Percentiles rank a stretch among this genome's conserved stretches.
Conservation (phyloP, 139 green algal genomes). For the Raphidocelis subcapitata region DNA sequence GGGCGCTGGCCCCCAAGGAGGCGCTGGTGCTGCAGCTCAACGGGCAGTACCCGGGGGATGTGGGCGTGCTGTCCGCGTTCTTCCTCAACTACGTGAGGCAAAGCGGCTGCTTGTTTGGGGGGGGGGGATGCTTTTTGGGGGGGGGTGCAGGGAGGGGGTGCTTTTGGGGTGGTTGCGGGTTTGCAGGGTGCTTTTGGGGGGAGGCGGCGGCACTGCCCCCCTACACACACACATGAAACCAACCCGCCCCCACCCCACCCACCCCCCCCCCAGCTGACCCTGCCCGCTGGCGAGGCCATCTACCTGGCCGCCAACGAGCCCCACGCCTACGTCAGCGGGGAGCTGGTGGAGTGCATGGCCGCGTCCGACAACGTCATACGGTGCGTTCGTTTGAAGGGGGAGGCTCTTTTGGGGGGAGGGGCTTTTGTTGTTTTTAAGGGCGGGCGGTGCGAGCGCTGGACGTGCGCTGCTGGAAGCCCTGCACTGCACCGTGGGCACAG, state of each 20-base stretch:
- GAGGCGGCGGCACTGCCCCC: no score
- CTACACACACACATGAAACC: neutral
- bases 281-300: slow-evolving; percentile 52
- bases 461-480: no score
- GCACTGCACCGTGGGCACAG: no score
- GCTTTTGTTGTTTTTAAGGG: no score
- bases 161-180: no score
- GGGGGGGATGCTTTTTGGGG: no score
- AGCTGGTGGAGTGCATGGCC: slow-evolving; percentile 94
- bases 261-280: slow-evolving; percentile 20
- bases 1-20: slow-evolving; percentile 60
- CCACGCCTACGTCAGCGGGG: slow-evolving; percentile 92
- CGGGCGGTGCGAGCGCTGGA: no score
- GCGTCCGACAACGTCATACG: slow-evolving; percentile 96
- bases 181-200: no score
- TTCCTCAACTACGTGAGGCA: slow-evolving; percentile 91
- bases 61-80: slow-evolving; percentile 89
- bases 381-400: no score
- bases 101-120: neutral
- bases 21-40: slow-evolving; percentile 81
- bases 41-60: slow-evolving; percentile 90
- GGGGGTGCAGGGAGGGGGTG: no score
- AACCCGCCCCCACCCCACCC: neutral
- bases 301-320: slow-evolving; percentile 95
- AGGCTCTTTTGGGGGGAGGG: no score